Evolutionary conservation across 495 filamentous ascomycete genomes (phyloP).

Genomic region (Penicillium daleae): DNA sequence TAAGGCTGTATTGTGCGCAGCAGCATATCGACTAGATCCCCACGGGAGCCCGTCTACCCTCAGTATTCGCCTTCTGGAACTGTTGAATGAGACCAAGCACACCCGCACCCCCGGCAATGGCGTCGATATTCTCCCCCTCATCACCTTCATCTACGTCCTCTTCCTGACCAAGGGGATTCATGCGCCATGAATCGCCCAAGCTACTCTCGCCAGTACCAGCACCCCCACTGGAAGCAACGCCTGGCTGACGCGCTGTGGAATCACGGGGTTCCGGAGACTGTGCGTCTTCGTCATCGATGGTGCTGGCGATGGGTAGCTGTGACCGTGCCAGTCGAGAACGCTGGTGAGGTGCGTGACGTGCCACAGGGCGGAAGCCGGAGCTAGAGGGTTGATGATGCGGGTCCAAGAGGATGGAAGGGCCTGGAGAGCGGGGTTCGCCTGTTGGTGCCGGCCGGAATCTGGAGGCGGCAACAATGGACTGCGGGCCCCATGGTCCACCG

Average conservation of each 20-base stretch:
- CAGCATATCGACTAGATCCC: conserved; percentile 33
- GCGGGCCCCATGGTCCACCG: conserved; percentile 33
- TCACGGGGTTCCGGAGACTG: conserved; percentile 29
- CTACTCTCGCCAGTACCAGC: conserved; percentile 57
- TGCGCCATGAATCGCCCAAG: conserved; percentile 67
- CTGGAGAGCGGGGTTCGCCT: conserved; percentile 42
- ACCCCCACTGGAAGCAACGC: conserved; percentile 46
- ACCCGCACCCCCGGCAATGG: conserved; percentile 51
- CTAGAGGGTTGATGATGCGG: conserved; percentile 81
- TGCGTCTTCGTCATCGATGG: conserved; percentile 50
- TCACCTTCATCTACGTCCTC: conserved; percentile 52
- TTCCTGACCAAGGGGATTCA: conserved; percentile 53
- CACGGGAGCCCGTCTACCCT: conserved; percentile 53
- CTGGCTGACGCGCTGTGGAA: conserved; percentile 29
- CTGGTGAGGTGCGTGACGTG: conserved; percentile 51
- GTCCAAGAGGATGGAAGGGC: conserved; percentile 76
- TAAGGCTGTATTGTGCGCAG: background rate
- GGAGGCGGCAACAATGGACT: conserved; percentile 35
- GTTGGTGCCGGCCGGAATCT: conserved; percentile 34
- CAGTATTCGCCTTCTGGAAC: conserved; percentile 83
- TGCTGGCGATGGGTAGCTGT: conserved; percentile 36
- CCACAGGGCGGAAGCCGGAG: conserved; percentile 51
- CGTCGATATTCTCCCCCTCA: conserved; percentile 54
- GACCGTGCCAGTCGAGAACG: conserved; percentile 52
- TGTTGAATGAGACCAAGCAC: conserved; percentile 89